Conservation (phyloP, 768 basidiomycete genomes). For the Obba rivulosa region DNA sequence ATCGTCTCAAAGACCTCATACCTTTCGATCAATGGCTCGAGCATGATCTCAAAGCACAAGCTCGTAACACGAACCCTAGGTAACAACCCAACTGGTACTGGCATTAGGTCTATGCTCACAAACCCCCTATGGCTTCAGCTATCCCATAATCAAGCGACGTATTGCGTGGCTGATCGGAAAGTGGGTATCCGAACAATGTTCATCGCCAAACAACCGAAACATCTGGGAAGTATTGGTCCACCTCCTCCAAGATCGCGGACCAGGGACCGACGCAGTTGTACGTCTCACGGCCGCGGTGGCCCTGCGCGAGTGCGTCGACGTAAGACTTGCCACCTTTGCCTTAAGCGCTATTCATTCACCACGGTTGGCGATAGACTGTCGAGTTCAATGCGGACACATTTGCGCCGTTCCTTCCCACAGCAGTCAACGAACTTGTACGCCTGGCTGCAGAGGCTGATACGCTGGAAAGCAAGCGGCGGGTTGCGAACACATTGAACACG, state of each 20-base stretch:
- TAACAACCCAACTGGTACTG: conserved; percentile 26
- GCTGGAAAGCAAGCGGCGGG: conserved; percentile 69
- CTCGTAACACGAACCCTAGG: conserved; percentile 53
- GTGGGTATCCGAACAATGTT: conserved; percentile 72
- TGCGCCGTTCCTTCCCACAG: conserved; percentile 57
- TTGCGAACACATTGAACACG: conserved; percentile 64
- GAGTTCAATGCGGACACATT: conserved; percentile 61
- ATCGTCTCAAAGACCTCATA: conserved; percentile 53
- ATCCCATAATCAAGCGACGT: conserved; percentile 88
- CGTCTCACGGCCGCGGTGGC: conserved; percentile 80
- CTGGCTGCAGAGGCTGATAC: conserved; percentile 71
- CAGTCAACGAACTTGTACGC: conserved; percentile 60
- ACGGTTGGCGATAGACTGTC: conserved; percentile 40
- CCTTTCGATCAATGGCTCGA: conserved; percentile 70
- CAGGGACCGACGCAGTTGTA: conserved; percentile 78
- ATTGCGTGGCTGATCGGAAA: conserved; percentile 93
- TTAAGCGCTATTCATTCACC: conserved; percentile 1
- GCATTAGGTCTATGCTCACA: conserved; percentile 3
- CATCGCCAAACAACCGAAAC: conserved; percentile 50
- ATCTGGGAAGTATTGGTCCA: conserved; percentile 82
- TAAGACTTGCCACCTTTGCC: conserved; percentile 27
- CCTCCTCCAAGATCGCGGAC: conserved; percentile 62
- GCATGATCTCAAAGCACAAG: conserved; percentile 54
- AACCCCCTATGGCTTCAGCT: conserved; percentile 38
- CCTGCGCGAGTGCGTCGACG: conserved; percentile 79